Conservation (phyloP, 257 asterid species). For the Scutellaria minor region DNA sequence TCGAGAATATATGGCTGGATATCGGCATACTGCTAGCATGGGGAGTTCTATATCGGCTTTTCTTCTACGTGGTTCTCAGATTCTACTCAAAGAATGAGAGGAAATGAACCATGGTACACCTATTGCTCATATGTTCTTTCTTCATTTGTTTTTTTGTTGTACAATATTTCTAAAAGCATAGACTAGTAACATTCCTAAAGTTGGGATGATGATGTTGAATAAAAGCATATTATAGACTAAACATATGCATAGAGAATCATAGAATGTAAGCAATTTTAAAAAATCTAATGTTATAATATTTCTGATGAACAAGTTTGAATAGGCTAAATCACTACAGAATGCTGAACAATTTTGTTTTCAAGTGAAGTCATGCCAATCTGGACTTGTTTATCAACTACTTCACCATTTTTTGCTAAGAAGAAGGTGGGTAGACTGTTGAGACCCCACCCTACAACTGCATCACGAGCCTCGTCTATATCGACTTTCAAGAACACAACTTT, state of each 20-base stretch:
- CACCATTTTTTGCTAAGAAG: constrained; percentile 45
- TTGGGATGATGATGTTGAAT: neutral
- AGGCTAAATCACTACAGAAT: neutral
- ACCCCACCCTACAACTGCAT: constrained; percentile 47
- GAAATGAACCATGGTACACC: constrained; percentile 41
- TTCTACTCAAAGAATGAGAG: constrained; percentile 68
- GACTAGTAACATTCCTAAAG: constrained; percentile 1
- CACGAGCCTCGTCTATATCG: constrained; percentile 57
- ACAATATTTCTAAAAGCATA: constrained; percentile 14
- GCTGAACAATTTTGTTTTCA: constrained; percentile 49
- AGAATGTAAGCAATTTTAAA: neutral
- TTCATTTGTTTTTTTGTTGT: neutral
- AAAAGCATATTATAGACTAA: neutral
- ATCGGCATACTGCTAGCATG: constrained; percentile 65
- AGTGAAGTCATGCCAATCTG: constrained; percentile 50
- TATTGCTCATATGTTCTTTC: constrained; percentile 11
- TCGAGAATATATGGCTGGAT: constrained; percentile 57
- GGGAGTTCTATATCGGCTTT: constrained; percentile 68
- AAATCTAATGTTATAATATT: neutral
- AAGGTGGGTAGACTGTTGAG: constrained; percentile 57
- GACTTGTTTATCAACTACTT: constrained; percentile 44
- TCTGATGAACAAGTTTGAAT: constrained; percentile 3
- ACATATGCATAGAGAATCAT: neutral
- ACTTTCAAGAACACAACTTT: constrained; percentile 53
- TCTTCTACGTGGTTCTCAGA: constrained; percentile 64